phyloP scores from a whole-genome alignment of 2,329 filamentous ascomycete genomes.

The Colletotrichum navitas region DNA sequence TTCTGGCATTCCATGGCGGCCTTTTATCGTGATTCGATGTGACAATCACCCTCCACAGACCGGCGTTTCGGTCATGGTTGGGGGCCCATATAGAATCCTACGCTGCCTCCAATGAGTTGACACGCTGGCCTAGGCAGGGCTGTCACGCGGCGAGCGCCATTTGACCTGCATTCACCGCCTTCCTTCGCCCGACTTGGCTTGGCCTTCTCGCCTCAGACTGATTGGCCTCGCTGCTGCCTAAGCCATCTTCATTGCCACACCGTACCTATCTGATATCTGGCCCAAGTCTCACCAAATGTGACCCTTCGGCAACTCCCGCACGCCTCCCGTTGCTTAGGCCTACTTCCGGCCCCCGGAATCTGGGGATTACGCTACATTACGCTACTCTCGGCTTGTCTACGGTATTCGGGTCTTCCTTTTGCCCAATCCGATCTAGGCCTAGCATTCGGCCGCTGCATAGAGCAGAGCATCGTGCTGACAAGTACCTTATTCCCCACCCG shows the following conservation, averaged over 20 bases:
- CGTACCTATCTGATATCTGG: too few species aligned
- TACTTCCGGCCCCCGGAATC: not conserved
- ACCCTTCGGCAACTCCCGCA: conserved; percentile 29
- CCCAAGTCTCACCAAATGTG: conserved; percentile 4
- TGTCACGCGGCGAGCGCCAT: conserved; percentile 10
- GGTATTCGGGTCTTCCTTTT: not conserved
- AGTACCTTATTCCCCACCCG: not conserved
- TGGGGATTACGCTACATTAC: not conserved
- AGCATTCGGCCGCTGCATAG: not conserved
- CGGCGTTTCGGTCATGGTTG: too few species aligned
- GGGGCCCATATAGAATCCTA: conserved; percentile 27
- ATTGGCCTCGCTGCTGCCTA: conserved; percentile 2
- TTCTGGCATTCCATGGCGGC: not conserved
- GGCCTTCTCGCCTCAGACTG: not conserved
- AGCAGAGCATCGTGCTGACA: not conserved
- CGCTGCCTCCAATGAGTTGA: conserved; percentile 17
- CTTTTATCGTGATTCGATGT: not conserved
- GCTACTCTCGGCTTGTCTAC: not conserved
- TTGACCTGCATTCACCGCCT: conserved; percentile 32
- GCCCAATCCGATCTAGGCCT: not conserved
- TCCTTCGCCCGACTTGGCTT: conserved; percentile 16
- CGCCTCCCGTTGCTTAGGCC: conserved; percentile 17
- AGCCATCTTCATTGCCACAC: not conserved
- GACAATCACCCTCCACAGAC: not conserved
- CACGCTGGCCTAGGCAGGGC: conserved; percentile 17